Evolutionary conservation across 805 yeast genomes (phyloP).

Genomic region (Ogataea degrootiae): DNA sequence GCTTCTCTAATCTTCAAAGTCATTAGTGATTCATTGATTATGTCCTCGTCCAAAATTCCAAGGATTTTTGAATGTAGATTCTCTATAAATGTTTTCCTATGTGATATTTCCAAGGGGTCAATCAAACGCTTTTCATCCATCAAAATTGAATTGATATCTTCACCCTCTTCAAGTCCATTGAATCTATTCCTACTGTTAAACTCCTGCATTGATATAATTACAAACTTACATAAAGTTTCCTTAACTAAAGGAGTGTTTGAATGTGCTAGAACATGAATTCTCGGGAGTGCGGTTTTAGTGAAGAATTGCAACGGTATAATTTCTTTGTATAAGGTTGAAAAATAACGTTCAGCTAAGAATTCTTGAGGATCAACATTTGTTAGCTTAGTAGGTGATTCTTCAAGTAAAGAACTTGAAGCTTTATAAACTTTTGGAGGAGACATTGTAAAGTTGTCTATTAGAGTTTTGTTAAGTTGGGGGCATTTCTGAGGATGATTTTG

Average conservation of each 20-base stretch:
- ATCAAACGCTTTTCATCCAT: conserved; percentile 1
- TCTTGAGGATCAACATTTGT: conserved; percentile 22
- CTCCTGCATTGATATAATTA: conserved; percentile 13
- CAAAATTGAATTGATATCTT: neutral
- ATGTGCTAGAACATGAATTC: conserved; percentile 24
- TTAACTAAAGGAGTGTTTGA: conserved; percentile 17
- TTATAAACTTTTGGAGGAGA: conserved; percentile 1
- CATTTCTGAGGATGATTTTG: neutral
- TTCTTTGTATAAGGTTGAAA: conserved; percentile 22
- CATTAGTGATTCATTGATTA: conserved; percentile 5
- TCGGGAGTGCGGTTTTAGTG: conserved; percentile 28
- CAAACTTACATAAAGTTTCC: conserved; percentile 15
- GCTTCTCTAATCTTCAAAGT: conserved; percentile 24
- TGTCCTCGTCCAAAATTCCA: neutral
- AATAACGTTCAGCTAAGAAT: conserved; percentile 25
- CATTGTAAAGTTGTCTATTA: conserved; percentile 4
- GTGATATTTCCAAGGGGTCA: conserved; percentile 7
- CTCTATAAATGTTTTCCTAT: conserved; percentile 7
- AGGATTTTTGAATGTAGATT: neutral
- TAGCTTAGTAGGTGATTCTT: conserved; percentile 10
- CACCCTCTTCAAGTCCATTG: neutral
- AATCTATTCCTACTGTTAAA: conserved; percentile 18
- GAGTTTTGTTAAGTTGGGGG: neutral
- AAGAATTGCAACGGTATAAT: conserved; percentile 26
- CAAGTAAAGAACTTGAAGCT: neutral